phyloP scores from a whole-genome alignment of 257 asterid genomes.

The Solanum rostratum region DNA sequence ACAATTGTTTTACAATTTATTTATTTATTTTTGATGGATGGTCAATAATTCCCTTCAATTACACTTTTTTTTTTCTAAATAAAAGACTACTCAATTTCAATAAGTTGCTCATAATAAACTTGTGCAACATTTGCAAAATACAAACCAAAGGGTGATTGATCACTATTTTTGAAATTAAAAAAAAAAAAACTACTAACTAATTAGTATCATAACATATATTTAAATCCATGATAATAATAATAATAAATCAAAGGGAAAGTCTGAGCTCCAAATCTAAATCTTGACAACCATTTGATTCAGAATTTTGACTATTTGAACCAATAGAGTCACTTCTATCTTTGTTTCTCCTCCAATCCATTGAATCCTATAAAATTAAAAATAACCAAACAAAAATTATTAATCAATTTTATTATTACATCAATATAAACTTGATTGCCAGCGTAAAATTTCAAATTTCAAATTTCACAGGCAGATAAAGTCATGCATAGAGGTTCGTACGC shows the following conservation, averaged over 20 bases:
- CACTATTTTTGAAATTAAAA: too few relatives aligned
- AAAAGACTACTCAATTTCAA: not conserved
- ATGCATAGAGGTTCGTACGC: not conserved
- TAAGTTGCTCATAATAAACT: not conserved
- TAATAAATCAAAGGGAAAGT: conserved; percentile 17
- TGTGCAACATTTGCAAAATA: not conserved
- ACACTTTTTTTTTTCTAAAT: not conserved
- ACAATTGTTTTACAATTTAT: not conserved
- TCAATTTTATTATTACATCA: not conserved
- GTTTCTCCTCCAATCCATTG: conserved; percentile 22
- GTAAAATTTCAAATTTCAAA: not conserved
- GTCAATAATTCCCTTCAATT: conserved; percentile 7
- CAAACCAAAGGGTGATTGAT: not conserved
- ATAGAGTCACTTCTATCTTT: conserved; percentile 27
- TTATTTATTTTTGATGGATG: not conserved
- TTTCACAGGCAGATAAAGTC: not conserved
- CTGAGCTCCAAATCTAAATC: conserved; percentile 94
- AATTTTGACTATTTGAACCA: conserved; percentile 33
- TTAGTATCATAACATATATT: not conserved
- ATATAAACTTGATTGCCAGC: not conserved
- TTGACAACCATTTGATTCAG: conserved; percentile 43
- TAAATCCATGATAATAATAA: not conserved
- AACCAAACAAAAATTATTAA: not conserved
- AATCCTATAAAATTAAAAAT: conserved; percentile 28
- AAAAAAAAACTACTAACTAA: not conserved